Conservation (phyloP, 2,329 filamentous ascomycete genomes). For the Ascosphaera pollenicola region DNA sequence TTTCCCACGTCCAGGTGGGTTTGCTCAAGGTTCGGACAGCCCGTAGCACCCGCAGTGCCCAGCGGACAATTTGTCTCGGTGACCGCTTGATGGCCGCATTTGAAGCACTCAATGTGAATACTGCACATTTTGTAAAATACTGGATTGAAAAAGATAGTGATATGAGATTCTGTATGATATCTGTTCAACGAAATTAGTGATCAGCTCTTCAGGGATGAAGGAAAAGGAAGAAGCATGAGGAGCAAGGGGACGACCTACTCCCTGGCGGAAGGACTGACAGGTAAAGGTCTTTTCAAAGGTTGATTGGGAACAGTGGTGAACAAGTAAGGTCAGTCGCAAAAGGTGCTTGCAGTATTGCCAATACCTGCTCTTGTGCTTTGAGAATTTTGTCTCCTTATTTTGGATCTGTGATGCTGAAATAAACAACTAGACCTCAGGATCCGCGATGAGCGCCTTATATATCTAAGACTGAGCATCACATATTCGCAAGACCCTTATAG, state of each 20-base stretch:
- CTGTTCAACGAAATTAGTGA: neutral
- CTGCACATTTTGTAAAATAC: neutral
- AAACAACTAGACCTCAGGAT: too few species aligned
- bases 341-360: too few species aligned
- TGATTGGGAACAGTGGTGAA: conserved; percentile 6
- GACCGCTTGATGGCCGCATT: neutral
- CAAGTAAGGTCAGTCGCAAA: too few species aligned
- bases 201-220: neutral
- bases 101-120: neutral
- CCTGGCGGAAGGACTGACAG: neutral
- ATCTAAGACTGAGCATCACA: too few species aligned
- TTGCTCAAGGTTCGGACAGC: neutral
- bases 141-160: neutral
- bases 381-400: too few species aligned
- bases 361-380: too few species aligned
- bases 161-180: neutral
- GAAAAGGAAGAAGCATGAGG: too few species aligned
- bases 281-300: neutral
- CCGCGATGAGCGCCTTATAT: too few species aligned
- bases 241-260: too few species aligned
- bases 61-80: neutral
- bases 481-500: too few species aligned
- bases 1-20: neutral
- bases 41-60: neutral
- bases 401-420: too few species aligned